Conservation (phyloP, 768 basidiomycete genomes). For the Xerocomellus intermedius region DNA sequence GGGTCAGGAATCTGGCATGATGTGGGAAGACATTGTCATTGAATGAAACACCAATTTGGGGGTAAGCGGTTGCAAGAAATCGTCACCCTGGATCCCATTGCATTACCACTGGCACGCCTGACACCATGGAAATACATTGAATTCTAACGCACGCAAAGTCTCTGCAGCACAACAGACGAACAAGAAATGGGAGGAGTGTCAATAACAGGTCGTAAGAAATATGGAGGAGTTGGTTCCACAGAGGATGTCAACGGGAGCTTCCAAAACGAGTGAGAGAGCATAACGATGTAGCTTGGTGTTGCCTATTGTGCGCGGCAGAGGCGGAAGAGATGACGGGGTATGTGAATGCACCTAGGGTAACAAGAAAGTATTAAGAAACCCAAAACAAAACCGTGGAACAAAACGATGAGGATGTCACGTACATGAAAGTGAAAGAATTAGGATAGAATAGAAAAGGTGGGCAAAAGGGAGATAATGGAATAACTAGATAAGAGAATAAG, state of each 20-base stretch:
- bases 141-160: slow-evolving; percentile 9
- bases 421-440: slow-evolving; percentile 27
- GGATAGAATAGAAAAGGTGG: slow-evolving; percentile 21
- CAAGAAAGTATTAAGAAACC: slow-evolving; percentile 12
- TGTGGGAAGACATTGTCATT: neutral
- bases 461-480: slow-evolving; percentile 20
- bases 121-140: slow-evolving; percentile 21
- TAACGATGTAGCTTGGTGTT: slow-evolving; percentile 24
- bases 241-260: slow-evolving; percentile 12
- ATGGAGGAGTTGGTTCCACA: slow-evolving; percentile 8
- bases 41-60: neutral
- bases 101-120: slow-evolving; percentile 4
- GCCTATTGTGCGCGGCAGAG: slow-evolving; percentile 20
- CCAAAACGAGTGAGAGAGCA: slow-evolving; percentile 27
- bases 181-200: slow-evolving; percentile 13
- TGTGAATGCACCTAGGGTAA: slow-evolving; percentile 24
- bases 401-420: slow-evolving; percentile 20
- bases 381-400: slow-evolving; percentile 15
- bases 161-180: slow-evolving; percentile 12
- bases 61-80: neutral
- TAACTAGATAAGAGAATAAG: slow-evolving; percentile 34
- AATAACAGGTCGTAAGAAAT: slow-evolving; percentile 26
- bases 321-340: slow-evolving; percentile 20
- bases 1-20: neutral
- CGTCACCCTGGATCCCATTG: neutral